Evolutionary conservation across 2,329 filamentous ascomycete genomes (phyloP).

Genomic region (Dactylonectria macrodidyma): DNA sequence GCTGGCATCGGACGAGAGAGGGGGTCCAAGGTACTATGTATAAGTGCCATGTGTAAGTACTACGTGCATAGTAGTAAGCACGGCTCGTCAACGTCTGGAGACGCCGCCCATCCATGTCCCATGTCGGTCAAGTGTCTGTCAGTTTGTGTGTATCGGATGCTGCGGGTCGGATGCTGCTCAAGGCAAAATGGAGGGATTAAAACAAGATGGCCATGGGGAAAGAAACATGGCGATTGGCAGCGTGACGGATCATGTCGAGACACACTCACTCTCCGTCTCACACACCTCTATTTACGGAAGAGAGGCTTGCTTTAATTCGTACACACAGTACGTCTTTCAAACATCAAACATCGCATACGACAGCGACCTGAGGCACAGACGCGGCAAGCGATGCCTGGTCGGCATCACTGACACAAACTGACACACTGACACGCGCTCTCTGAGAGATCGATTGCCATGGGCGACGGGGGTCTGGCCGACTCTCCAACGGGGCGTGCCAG

Average conservation of each 20-base stretch:
- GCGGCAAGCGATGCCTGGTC: conserved; percentile 9
- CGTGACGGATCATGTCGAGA: conserved; percentile 13
- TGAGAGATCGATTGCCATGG: conserved; percentile 44
- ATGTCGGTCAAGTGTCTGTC: conserved; percentile 8
- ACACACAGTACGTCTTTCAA: conserved; percentile 8
- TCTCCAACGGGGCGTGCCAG: conserved; percentile 33
- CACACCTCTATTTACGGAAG: neutral
- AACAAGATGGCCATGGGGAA: conserved; percentile 14
- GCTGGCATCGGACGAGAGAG: conserved; percentile 18
- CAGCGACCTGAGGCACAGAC: conserved; percentile 34
- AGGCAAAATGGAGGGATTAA: conserved; percentile 18
- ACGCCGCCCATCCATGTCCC: conserved; percentile 8
- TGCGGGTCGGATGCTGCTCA: conserved; percentile 28
- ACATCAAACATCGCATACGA: neutral
- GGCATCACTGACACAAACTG: conserved; percentile 2
- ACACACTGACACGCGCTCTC: conserved; percentile 13
- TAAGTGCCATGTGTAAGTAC: conserved; percentile 23
- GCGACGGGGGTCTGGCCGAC: conserved; percentile 38
- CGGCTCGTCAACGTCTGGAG: conserved; percentile 14
- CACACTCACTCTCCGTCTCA: conserved; percentile 25
- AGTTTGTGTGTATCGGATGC: conserved; percentile 30
- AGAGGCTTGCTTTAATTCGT: conserved; percentile 9
- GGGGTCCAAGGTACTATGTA: conserved; percentile 14
- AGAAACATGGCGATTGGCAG: conserved; percentile 20
- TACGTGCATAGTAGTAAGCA: neutral